Evolutionary conservation across 2,329 filamentous ascomycete species (phyloP).

Genomic region (Botrytis deweyae): DNA sequence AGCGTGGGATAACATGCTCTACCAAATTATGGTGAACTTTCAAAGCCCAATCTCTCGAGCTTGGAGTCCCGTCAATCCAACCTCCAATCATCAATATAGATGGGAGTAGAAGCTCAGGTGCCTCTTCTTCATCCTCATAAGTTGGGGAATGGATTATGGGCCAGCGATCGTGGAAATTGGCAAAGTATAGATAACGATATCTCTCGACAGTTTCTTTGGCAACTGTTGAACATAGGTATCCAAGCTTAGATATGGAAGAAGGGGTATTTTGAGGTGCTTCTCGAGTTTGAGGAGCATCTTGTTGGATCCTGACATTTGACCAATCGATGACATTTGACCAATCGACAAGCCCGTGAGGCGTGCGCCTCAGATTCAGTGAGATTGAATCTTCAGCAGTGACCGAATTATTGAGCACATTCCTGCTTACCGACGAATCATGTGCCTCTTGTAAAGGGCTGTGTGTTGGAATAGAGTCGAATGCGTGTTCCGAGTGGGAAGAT

Average conservation of each 20-base stretch:
- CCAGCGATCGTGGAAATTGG: constrained; percentile 45
- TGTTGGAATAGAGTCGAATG: background rate
- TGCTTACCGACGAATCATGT: background rate
- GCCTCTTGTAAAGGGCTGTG: background rate
- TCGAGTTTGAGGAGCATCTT: constrained; percentile 14
- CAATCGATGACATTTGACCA: constrained; percentile 28
- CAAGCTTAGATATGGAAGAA: background rate
- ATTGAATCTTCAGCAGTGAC: background rate
- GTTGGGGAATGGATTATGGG: constrained; percentile 44
- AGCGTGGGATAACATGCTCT: constrained; percentile 28
- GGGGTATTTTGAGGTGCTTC: background rate
- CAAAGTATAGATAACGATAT: constrained; percentile 42
- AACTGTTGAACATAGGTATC: background rate
- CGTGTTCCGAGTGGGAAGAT: too few relatives aligned
- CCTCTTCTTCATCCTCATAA: constrained; percentile 36
- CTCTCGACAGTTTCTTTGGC: constrained; percentile 25
- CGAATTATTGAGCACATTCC: background rate
- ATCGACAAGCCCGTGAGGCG: constrained; percentile 21
- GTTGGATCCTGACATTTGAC: constrained; percentile 25
- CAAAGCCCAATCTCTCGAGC: constrained; percentile 35
- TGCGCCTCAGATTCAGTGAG: background rate
- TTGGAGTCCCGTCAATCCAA: constrained; percentile 41
- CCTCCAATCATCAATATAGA: constrained; percentile 44
- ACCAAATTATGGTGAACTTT: constrained; percentile 41
- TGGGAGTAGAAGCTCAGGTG: constrained; percentile 34